Evolutionary conservation across 106 monocot species (phyloP).

Genomic region (Posidonia australis): DNA sequence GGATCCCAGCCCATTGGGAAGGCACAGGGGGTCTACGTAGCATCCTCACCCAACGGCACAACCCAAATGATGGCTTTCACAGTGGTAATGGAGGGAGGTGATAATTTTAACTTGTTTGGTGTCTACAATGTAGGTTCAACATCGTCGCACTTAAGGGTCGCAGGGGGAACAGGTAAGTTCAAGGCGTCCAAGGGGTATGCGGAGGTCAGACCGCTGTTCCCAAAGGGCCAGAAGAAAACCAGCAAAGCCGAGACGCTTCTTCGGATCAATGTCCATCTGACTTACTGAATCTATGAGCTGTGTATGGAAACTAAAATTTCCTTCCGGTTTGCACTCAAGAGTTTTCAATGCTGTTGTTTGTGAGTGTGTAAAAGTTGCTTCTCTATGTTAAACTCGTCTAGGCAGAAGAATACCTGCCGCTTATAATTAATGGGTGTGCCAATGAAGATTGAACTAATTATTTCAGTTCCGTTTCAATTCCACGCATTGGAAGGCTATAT

Average conservation of each 20-base stretch:
- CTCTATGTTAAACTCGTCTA: too few relatives aligned
- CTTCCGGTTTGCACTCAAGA: too few relatives aligned
- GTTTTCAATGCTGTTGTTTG: too few relatives aligned
- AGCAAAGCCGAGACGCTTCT: conserved; percentile 23
- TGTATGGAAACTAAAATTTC: too few relatives aligned
- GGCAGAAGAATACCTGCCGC: too few relatives aligned
- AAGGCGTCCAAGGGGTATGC: conserved; percentile 28
- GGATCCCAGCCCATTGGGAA: conserved; percentile 21
- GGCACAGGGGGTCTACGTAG: conserved; percentile 24
- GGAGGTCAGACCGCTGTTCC: conserved; percentile 21
- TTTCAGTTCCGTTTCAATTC: too few relatives aligned
- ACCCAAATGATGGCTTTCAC: conserved; percentile 33
- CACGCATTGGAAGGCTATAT: too few relatives aligned
- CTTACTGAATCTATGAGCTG: background rate
- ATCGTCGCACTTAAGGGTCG: conserved; percentile 18
- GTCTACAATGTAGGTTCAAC: conserved; percentile 20
- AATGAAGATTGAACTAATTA: too few relatives aligned
- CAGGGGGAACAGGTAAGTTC: conserved; percentile 35
- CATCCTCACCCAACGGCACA: conserved; percentile 20
- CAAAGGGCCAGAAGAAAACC: conserved; percentile 14
- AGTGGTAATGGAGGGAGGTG: conserved; percentile 26
- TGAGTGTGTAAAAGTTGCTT: too few relatives aligned
- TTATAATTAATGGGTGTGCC: too few relatives aligned
- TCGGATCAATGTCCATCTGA: conserved; percentile 24
- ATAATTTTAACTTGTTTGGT: conserved; percentile 30